Evolutionary conservation across 2,329 filamentous ascomycete genomes (phyloP), one percentile per base, ranked within the genome.

Genomic region (Colletotrichum sp.): DNA sequence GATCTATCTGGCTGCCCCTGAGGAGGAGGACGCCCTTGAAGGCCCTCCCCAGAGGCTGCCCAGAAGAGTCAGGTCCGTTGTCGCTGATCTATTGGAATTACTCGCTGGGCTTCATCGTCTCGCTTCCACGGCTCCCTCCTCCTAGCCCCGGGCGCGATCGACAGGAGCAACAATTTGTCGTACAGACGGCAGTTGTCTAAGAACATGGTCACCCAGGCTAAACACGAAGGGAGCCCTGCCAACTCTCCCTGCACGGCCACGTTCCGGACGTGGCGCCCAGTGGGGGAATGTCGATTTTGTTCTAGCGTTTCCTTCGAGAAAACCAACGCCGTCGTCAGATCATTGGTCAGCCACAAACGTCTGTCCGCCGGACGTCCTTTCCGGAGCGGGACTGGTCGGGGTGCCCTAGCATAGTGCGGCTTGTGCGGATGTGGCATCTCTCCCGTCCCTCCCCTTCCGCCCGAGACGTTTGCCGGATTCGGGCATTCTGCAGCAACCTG

Each of bases 391-490:
- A 69, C 66, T 65, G 65, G 65, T 64, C 12, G 6, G 28, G 57
- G 57, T 24, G 43, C 65, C 36, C 70, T 68, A 6, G 68, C 68
- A 21, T 18, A 32, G 30, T 18, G 21, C 66, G 57, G 24, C 65
- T 70, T 34, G 57, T 52, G 71, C 65, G 43, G 59, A 73, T 39
- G 39, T 57, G 65, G 71, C 65, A 73, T 68, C 57, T 67, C 26
- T 73, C 65, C 65, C 71, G 71, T 39, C n/a, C 57, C 55, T 32
- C 28, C 21, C 30, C 43, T 32, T 36, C 55, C 67, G 21, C 21
- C 66, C 64, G 65, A 73, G n/a, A 16, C n/a, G n/a, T 43, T 63
- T 21, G 57, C 65, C 71, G 39, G 21, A 39, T 73, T 21, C 24
- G 52, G 57, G 39, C n/a, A n/a, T n/a, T 39, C 28, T 66, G 52